Percentiles rank a stretch among this genome's conserved stretches.
Conservation (phyloP, 2,329 filamentous ascomycete species). For the Xylogone sp. region DNA sequence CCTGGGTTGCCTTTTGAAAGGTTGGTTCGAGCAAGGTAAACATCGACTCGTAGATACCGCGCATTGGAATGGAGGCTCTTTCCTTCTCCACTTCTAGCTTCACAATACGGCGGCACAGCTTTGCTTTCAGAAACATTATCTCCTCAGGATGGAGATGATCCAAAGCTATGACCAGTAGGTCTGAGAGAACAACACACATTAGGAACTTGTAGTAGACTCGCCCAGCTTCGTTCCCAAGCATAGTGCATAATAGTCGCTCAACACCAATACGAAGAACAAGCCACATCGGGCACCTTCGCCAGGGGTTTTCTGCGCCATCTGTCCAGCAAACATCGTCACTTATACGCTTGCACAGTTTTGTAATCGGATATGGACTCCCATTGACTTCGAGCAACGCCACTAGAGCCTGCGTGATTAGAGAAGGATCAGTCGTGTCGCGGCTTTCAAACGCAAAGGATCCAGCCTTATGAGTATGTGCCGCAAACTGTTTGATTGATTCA, state of each 20-base stretch:
- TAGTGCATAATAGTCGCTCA: slow-evolving; percentile 44
- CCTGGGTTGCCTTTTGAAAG: slow-evolving; percentile 26
- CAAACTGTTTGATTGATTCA: slow-evolving; percentile 50
- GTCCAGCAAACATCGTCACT: slow-evolving; percentile 57
- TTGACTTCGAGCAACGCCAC: slow-evolving; percentile 56
- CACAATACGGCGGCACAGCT: slow-evolving; percentile 52
- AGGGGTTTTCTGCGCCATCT: slow-evolving; percentile 44
- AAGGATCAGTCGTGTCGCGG: slow-evolving; percentile 54
- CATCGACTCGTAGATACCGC: slow-evolving; percentile 22
- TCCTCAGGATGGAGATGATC: slow-evolving; percentile 30
- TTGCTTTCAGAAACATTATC: slow-evolving; percentile 40
- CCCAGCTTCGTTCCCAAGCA: slow-evolving; percentile 37
- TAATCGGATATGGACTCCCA: slow-evolving; percentile 35
- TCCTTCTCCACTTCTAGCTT: slow-evolving; percentile 47
- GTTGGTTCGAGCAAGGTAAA: slow-evolving; percentile 22
- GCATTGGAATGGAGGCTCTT: slow-evolving; percentile 1
- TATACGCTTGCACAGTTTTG: slow-evolving; percentile 50
- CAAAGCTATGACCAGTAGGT: slow-evolving; percentile 37
- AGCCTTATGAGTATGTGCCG: slow-evolving; percentile 49
- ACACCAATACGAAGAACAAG: slow-evolving; percentile 55
- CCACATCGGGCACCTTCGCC: slow-evolving; percentile 60
- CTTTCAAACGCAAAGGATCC: slow-evolving; percentile 43
- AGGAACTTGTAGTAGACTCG: slow-evolving; percentile 54
- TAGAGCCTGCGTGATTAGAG: slow-evolving; percentile 55
- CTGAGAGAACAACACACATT: slow-evolving; percentile 42